Percentiles rank a stretch among this genome's conserved stretches.
These are phyloP conservation scores for Fusarium hainanense DNA, from an alignment of 2,329 filamentous ascomycete genomes.

Conservation along the genomic window DNA sequence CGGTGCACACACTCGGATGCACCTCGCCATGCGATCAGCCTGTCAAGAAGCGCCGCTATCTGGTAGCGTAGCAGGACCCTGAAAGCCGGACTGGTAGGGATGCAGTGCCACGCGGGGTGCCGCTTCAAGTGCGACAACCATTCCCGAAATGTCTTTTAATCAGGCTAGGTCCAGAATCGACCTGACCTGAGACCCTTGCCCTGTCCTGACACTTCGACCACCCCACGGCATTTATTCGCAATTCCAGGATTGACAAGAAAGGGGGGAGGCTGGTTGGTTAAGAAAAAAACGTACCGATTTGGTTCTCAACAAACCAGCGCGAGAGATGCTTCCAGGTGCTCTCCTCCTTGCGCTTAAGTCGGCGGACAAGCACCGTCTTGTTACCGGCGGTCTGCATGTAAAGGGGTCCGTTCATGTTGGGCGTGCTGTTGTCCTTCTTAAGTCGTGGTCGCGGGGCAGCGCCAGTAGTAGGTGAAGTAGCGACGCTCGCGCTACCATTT, in stretches of 20 bases:
- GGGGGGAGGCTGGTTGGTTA: slow-evolving; percentile 14
- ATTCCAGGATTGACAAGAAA: slow-evolving; percentile 10
- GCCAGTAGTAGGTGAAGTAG: slow-evolving; percentile 28
- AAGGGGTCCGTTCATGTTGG: slow-evolving; percentile 66
- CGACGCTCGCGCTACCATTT: slow-evolving; percentile 27
- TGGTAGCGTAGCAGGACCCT: slow-evolving; percentile 29
- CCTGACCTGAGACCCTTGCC: slow-evolving; percentile 17
- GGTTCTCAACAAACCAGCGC: slow-evolving; percentile 80
- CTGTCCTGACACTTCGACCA: slow-evolving; percentile 7
- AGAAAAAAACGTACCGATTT: slow-evolving; percentile 72
- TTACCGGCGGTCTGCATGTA: slow-evolving; percentile 66
- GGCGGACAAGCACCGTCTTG: slow-evolving; percentile 66
- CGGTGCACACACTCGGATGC: slow-evolving; percentile 22
- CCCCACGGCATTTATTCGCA: slow-evolving; percentile 14
- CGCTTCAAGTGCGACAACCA: slow-evolving; percentile 28
- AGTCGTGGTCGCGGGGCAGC: slow-evolving; percentile 44
- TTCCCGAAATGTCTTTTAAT: slow-evolving; percentile 15
- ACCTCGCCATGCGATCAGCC: slow-evolving; percentile 14
- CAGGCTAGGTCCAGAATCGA: slow-evolving; percentile 22
- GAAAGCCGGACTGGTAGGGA: slow-evolving; percentile 26
- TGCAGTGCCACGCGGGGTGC: slow-evolving; percentile 44
- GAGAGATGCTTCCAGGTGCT: slow-evolving; percentile 70
- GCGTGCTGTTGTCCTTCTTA: slow-evolving; percentile 50
- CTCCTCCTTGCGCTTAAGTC: slow-evolving; percentile 71
- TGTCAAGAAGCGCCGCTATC: slow-evolving; percentile 31